Conservation (phyloP, 768 basidiomycete genomes). For the Boletus vinaceobasis region DNA sequence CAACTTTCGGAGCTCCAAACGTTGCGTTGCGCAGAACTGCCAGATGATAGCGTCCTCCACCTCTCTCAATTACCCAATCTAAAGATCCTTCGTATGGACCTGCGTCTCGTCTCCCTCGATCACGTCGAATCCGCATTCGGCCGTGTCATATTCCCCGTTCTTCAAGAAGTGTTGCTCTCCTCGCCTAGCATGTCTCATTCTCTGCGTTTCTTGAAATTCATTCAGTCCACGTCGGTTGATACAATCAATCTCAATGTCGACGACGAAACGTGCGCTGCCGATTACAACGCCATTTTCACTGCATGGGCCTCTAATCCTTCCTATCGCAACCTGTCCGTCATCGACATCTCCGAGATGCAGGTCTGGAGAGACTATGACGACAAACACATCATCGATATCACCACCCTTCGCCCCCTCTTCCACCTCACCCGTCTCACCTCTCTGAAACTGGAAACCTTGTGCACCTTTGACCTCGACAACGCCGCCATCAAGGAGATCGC, state of each 20-base stretch:
- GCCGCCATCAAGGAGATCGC: conserved; percentile 24
- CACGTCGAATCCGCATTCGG: conserved; percentile 15
- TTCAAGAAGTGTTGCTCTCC: conserved; percentile 23
- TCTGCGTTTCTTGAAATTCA: conserved; percentile 25
- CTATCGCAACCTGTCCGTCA: conserved; percentile 23
- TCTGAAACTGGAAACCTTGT: conserved; percentile 28
- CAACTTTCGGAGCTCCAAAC: conserved; percentile 21
- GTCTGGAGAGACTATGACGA: conserved; percentile 29
- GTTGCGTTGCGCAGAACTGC: conserved; percentile 26
- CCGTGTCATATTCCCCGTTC: conserved; percentile 16
- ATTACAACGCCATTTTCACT: conserved; percentile 22
- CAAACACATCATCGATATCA: conserved; percentile 28
- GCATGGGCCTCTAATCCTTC: conserved; percentile 21
- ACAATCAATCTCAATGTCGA: conserved; percentile 33
- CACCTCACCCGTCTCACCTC: conserved; percentile 19
- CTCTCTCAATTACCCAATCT: conserved; percentile 21
- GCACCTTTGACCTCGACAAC: conserved; percentile 26
- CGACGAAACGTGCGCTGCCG: conserved; percentile 27
- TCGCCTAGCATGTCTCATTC: conserved; percentile 21
- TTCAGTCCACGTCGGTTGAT: conserved; percentile 26
- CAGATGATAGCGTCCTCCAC: conserved; percentile 22
- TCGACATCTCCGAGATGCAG: conserved; percentile 31
- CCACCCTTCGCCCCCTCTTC: conserved; percentile 25
- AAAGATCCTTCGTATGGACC: conserved; percentile 24
- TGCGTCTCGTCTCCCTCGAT: conserved; percentile 24